Percentiles rank a stretch among this genome's conserved stretches.
Evolutionary conservation across 2,329 filamentous ascomycete genomes (phyloP).

Genomic region (Arthrobotrys pseudoclavata): DNA sequence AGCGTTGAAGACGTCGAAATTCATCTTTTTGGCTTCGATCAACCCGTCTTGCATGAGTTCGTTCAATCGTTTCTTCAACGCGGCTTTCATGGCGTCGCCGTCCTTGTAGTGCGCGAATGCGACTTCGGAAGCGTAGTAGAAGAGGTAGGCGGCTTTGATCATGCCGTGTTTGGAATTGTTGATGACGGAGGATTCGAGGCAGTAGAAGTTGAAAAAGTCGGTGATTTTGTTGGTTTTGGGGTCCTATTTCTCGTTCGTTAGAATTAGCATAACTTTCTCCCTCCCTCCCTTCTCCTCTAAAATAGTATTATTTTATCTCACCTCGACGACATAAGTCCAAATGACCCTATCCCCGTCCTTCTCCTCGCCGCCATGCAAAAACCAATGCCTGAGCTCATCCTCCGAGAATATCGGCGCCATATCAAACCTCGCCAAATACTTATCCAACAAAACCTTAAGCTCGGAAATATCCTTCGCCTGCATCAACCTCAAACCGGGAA

Average conservation of each 20-base stretch:
- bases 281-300: not conserved
- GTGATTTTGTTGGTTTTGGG: constrained; percentile 82
- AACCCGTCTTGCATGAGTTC: constrained; percentile 85
- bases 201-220: constrained; percentile 98
- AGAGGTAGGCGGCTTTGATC: constrained; percentile 92
- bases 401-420: constrained; percentile 84
- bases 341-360: constrained; percentile 80
- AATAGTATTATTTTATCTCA: constrained; percentile 64
- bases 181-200: constrained; percentile 92
- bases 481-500: constrained; percentile 83
- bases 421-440: constrained; percentile 84
- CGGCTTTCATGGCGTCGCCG: constrained; percentile 67
- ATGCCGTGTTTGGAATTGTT: constrained; percentile 81
- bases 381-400: constrained; percentile 89
- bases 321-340: constrained; percentile 93
- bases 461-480: constrained; percentile 80
- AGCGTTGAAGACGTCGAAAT: constrained; percentile 97
- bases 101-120: constrained; percentile 71
- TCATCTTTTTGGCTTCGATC: constrained; percentile 83
- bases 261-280: not conserved
- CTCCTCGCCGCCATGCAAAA: constrained; percentile 77
- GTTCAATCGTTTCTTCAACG: constrained; percentile 84
- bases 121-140: constrained; percentile 91
- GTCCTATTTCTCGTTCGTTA: constrained; percentile 69
- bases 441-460: constrained; percentile 79